Evolutionary conservation across 2,329 filamentous ascomycete species (phyloP), one percentile per base, ranked within the genome.

Genomic region (Immersiporthe knoxdaviesiana): DNA sequence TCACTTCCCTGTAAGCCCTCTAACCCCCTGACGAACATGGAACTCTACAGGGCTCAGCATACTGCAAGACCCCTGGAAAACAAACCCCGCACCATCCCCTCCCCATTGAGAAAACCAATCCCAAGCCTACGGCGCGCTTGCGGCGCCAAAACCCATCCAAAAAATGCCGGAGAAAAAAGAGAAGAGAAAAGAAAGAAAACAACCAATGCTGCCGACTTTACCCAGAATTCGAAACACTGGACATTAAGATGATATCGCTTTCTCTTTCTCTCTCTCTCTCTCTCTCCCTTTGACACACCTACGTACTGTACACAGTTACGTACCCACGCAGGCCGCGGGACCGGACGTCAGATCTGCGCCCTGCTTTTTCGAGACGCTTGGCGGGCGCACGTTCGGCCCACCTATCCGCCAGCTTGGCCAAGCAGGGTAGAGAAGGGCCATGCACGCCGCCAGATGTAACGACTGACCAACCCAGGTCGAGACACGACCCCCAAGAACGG

Each of bases 11-110:
- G 50, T 47, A 54, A 24, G n/a, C 50, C 50, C 50, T 54, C 2
- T 12, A 39, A 35, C 8, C 4, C 35, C 35, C 35, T 35, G 47
- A 52, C 47, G 10, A 47, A 47, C 41, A 47, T 47, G 41, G 41
- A 47, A 47, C 44, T n/a, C n/a, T n/a, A 47, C 44, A 47, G 44
- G 44, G 44, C 44, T 47, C 44, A 47, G 44, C 44, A n/a, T 47
- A 47, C 44, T 47, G 18, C 18, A n/a, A n/a, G 18, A 47, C 44
- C 44, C 21, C 21, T 21, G 44, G 44, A 47, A 47, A 47, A 47
- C 7, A 47, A 47, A 1, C 44, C 44, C 44, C 44, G 7, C 44
- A 47, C 21, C 21, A n/a, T 10, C 18, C 44, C 44, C 18, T 18
- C 16, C 16, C 41, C 16, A 3, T 39, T 12, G 8, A 35, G 35